A percentile compares a stretch with the other conserved stretches of the same genome.
Evolutionary conservation across 1,139 yeast species (phyloP).

Genomic region (Suhomyces anneliseae): DNA sequence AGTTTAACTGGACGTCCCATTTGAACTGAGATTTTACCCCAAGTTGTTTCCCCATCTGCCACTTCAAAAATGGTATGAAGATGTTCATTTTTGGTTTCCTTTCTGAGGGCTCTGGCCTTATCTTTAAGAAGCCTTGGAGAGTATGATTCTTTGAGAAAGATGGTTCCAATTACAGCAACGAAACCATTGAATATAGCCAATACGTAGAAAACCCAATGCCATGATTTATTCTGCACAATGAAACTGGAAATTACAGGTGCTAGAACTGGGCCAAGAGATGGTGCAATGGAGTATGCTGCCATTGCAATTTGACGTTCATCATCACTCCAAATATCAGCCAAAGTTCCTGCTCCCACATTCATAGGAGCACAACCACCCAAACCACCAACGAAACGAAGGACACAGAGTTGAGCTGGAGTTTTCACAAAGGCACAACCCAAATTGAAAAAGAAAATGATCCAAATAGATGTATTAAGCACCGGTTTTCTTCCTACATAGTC

Average conservation of each 20-base stretch:
- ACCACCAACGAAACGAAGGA: conserved; percentile 62
- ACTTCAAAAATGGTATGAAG: conserved; percentile 60
- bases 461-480: conserved; percentile 51
- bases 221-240: conserved; percentile 27
- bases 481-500: conserved; percentile 50
- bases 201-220: conserved; percentile 69
- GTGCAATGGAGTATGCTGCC: conserved; percentile 61
- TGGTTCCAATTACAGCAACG: conserved; percentile 43
- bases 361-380: conserved; percentile 65
- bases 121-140: conserved; percentile 52
- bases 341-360: conserved; percentile 70
- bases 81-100: conserved; percentile 53
- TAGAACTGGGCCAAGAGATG: conserved; percentile 43
- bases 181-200: conserved; percentile 55
- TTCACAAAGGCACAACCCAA: conserved; percentile 58
- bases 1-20: conserved; percentile 56
- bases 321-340: conserved; percentile 62
- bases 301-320: conserved; percentile 54
- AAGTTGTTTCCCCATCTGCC: conserved; percentile 34
- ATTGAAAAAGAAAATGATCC: conserved; percentile 53
- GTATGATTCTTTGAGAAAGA: conserved; percentile 55
- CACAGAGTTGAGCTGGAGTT: conserved; percentile 54
- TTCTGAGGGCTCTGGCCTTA: conserved; percentile 46
- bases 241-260: conserved; percentile 38
- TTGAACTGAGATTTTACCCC: conserved; percentile 33